phyloP scores from a whole-genome alignment of 495 filamentous ascomycete species.

The Penicillium fimorum region DNA sequence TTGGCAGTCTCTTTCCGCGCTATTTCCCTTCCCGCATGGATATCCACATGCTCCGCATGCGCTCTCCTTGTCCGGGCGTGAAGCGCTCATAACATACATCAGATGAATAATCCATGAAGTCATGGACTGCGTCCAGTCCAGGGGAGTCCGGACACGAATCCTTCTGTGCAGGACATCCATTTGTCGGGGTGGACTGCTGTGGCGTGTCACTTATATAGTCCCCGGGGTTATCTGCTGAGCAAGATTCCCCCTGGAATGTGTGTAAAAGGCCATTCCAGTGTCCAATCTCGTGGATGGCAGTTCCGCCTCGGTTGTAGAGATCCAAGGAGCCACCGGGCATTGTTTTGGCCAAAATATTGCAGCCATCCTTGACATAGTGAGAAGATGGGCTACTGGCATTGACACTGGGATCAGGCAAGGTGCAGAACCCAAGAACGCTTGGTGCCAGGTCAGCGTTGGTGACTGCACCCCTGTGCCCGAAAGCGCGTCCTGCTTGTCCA shows the following conservation, averaged over 20 bases:
- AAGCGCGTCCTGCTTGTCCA: conserved; percentile 19
- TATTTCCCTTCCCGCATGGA: conserved; percentile 44
- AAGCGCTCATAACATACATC: conserved; percentile 54
- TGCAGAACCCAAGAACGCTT: conserved; percentile 51
- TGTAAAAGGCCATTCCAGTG: conserved; percentile 61
- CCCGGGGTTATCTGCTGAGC: conserved; percentile 38
- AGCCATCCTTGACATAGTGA: conserved; percentile 51
- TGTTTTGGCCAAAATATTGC: conserved; percentile 50
- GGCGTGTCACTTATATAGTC: conserved; percentile 56
- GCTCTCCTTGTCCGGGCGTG: conserved; percentile 39
- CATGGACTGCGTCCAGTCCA: conserved; percentile 50
- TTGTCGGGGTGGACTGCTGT: conserved; percentile 47
- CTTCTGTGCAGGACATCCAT: conserved; percentile 48
- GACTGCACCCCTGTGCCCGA: conserved; percentile 9
- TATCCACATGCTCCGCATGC: conserved; percentile 50
- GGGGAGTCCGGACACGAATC: conserved; percentile 48
- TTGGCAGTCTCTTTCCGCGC: background rate
- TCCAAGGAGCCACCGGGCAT: conserved; percentile 48
- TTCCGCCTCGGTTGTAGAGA: conserved; percentile 50
- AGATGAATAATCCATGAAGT: conserved; percentile 58
- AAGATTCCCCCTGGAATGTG: conserved; percentile 53
- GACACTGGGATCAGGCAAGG: conserved; percentile 41
- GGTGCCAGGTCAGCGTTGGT: conserved; percentile 23
- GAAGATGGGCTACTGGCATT: conserved; percentile 33
- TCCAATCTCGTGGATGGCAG: conserved; percentile 56